These are phyloP conservation scores for Leccinum ochraceum DNA, from an alignment of 768 basidiomycete genomes.

Conservation along the genomic window DNA sequence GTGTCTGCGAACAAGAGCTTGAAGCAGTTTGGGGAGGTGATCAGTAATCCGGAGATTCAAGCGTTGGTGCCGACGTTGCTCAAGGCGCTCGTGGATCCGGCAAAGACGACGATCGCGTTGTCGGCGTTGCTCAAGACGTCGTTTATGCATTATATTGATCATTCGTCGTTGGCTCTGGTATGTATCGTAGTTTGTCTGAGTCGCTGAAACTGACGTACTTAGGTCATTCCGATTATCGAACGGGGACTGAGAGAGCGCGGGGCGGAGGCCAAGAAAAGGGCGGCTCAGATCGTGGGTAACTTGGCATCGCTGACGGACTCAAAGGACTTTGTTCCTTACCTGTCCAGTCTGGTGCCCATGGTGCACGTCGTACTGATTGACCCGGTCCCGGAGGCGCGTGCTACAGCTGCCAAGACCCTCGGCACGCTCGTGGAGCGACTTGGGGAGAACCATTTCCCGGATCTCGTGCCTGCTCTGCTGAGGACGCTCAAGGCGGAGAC, in stretches of 20 bases:
- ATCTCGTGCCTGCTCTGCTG: conserved; percentile 87
- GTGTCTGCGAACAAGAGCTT: conserved; percentile 91
- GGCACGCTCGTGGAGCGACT: conserved; percentile 96
- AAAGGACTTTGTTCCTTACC: conserved; percentile 93
- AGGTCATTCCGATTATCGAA: conserved; percentile 96
- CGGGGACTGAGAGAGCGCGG: conserved; percentile 89
- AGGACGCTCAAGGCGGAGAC: conserved; percentile 90
- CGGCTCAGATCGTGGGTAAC: conserved; percentile 97
- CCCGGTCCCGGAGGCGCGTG: conserved; percentile 96
- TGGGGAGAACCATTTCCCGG: conserved; percentile 93
- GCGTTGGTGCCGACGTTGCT: conserved; percentile 84
- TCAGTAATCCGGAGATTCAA: conserved; percentile 96
- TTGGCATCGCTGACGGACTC: conserved; percentile 86
- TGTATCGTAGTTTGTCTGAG: conserved; percentile 21
- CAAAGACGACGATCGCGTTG: conserved; percentile 84
- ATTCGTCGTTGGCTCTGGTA: conserved; percentile 91
- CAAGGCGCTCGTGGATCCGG: conserved; percentile 94
- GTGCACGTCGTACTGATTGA: conserved; percentile 93
- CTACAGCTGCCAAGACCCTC: conserved; percentile 94
- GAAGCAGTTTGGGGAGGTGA: conserved; percentile 98
- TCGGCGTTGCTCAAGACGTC: conserved; percentile 88
- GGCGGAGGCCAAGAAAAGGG: conserved; percentile 93
- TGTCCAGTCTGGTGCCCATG: conserved; percentile 76
- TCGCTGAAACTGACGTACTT: not conserved
- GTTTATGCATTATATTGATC: conserved; percentile 98